Evolutionary conservation across 2,329 filamentous ascomycete species (phyloP).

Genomic region (Cyphellophora europaea): DNA sequence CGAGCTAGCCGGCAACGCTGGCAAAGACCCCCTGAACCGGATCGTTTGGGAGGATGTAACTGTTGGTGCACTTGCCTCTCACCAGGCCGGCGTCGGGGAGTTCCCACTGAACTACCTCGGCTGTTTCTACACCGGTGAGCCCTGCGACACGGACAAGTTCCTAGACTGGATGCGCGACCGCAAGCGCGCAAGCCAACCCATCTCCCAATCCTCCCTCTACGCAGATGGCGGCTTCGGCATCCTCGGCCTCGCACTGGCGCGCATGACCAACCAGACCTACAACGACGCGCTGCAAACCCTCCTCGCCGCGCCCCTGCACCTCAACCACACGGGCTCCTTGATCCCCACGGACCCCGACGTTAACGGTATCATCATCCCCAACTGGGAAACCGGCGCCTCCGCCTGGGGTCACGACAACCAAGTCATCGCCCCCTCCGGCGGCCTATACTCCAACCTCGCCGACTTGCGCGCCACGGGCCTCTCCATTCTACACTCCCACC

Average conservation of each 20-base stretch:
- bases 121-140: background rate
- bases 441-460: constrained; percentile 25
- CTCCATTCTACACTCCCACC: constrained; percentile 23
- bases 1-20: constrained; percentile 22
- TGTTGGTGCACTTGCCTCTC: constrained; percentile 33
- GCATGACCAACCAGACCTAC: constrained; percentile 31
- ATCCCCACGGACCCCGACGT: constrained; percentile 20
- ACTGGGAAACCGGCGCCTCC: background rate
- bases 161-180: background rate
- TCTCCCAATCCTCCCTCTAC: constrained; percentile 24
- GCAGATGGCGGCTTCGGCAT: constrained; percentile 40
- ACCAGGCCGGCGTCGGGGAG: constrained; percentile 29
- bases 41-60: constrained; percentile 40
- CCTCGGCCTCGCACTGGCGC: constrained; percentile 37
- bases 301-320: constrained; percentile 32
- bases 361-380: constrained; percentile 13
- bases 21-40: constrained; percentile 23
- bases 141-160: background rate
- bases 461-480: constrained; percentile 26
- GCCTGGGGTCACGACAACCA: constrained; percentile 3
- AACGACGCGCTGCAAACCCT: constrained; percentile 28
- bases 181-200: background rate
- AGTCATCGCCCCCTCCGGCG: constrained; percentile 9
- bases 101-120: background rate
- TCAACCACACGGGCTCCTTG: constrained; percentile 31